Base-by-base conservation (phyloP, 148 eudicot species). In the Cornus florida region DNA sequence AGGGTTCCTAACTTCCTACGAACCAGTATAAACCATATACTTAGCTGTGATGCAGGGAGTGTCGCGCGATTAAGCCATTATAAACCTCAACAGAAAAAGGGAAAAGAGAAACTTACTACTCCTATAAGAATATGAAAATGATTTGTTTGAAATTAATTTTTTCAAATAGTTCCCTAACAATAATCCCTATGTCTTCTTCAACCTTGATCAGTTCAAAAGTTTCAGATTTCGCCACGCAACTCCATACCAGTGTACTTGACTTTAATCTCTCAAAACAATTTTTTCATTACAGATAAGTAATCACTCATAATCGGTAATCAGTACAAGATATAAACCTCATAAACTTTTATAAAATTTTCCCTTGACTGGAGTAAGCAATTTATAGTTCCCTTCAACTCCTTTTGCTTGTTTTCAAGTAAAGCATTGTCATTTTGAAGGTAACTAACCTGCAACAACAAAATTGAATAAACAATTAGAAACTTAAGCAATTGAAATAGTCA, bases 391-490 rank as follows among this genome's bases (percentile, higher is more conserved):
- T 87, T 88, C 84, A 89, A 77, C 79, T 91, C 91, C 79, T 91
- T 87, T 67, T 86, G 89, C 82, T 89, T 89, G 80, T 76, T 89
- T 78, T 89, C 88, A 70, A 91, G 92, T 83, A 87, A 73, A 80
- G 75, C 69, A 83, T 89, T 87, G 67, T 87, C 94, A 72, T 81
- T 86, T 74, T 87, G 87, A 70, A 91, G 86, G 83, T 76, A 86
- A 72, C 72, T 81, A 38, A 91, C 90, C 92, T 91, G 66, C 64
- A 69, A 62, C 24, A 20, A 28, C n/a, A 13, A 48, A 32, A 0
- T 69, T 38, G 16, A 69, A 71, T 43, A 72, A 66, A 69, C 10
- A 66, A 33, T 6, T 2, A 59, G 28, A 43, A 31, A 60, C n/a
- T 23, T 62, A 48, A 67, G 24, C 32, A 62, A 1, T 43, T 43